Base-by-base conservation (phyloP, 2,329 filamentous ascomycete species). In the Scedosporium minutisporum region DNA sequence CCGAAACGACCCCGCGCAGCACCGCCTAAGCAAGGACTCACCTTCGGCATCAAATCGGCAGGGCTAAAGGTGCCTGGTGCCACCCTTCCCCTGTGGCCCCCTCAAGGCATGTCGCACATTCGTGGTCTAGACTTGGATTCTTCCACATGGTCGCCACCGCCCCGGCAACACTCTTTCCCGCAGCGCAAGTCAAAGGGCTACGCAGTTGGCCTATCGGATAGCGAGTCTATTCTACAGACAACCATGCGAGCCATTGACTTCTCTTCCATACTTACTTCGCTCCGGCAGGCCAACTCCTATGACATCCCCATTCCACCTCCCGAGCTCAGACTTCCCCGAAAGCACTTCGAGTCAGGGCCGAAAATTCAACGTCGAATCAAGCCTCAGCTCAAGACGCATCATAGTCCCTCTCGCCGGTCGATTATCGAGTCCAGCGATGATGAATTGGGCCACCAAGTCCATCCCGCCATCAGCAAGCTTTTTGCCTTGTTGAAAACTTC, bases 81-180 rank as follows among this genome's bases (percentile, higher is more conserved):
- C 7, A 76, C 78, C 65, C 80, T 89, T 62, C 83, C 90, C 3
- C 78, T 84, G n/a, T 95, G 90, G 87, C 90, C 90, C 44, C 81
- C 83, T 58, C 79, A 80, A 65, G 87, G 79, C 6, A 85, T 84
- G 70, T 74, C 80, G 1, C 89, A 91, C 71, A 74, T 92, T 51
- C 82, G 87, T 62, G 86, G 82, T n/a, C 48, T 62, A 27, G 67
- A 67, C 27, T 65, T 64, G 1, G 7, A 23, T 38, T 12, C 14
- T 14, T 44, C 46, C n/a, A 4, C 53, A 23, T 23, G 23, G 29
- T 6, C 10, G 33, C 18, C 33, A 6, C 10, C 27, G 21, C 16
- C 29, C 4, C n/a, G 16, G 7, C 42, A 46, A 16, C 18, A 27
- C n/a, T 4, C 27, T 6, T 48, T 58, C 21, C 62, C 58, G 3